phyloP scores from a whole-genome alignment of 2,329 filamentous ascomycete species.

The Penicillium fuscoglaucum region DNA sequence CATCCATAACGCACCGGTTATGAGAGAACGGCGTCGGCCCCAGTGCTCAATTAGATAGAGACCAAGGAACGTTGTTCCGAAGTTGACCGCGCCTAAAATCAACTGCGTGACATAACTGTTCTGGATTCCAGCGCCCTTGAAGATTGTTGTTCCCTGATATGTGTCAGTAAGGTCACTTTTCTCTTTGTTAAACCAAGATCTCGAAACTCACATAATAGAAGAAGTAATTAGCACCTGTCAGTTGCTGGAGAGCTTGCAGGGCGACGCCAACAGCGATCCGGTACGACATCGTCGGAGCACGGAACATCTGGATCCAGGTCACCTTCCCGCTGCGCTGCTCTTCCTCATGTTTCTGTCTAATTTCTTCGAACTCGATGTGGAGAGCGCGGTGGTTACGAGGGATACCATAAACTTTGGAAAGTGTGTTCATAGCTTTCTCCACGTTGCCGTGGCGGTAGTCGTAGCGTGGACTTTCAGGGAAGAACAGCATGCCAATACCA shows the following conservation, averaged over 20 bases:
- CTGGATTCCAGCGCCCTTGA: conserved; percentile 62
- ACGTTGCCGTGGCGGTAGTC: conserved; percentile 58
- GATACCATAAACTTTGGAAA: conserved; percentile 57
- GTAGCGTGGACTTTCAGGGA: conserved; percentile 59
- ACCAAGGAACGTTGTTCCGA: conserved; percentile 64
- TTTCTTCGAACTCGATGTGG: conserved; percentile 55
- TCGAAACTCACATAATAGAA: conserved; percentile 55
- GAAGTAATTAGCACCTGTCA: conserved; percentile 50
- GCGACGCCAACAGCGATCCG: conserved; percentile 43
- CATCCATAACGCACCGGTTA: conserved; percentile 68
- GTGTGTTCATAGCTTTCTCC: conserved; percentile 52
- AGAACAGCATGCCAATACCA: conserved; percentile 54
- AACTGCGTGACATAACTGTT: conserved; percentile 66
- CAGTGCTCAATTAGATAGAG: conserved; percentile 68
- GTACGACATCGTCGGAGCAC: conserved; percentile 46
- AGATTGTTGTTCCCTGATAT: conserved; percentile 39
- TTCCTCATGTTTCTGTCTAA: conserved; percentile 56
- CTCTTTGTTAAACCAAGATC: too few species aligned
- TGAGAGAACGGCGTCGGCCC: conserved; percentile 67
- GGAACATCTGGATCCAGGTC: conserved; percentile 41
- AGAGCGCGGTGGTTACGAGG: conserved; percentile 55
- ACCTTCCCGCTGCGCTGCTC: conserved; percentile 44
- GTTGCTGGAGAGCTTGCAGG: conserved; percentile 47
- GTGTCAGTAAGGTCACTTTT: not conserved
- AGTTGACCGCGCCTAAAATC: conserved; percentile 67